Evolutionary conservation across 805 yeast species (phyloP).

Genomic region (Suhomyces faveliae): DNA sequence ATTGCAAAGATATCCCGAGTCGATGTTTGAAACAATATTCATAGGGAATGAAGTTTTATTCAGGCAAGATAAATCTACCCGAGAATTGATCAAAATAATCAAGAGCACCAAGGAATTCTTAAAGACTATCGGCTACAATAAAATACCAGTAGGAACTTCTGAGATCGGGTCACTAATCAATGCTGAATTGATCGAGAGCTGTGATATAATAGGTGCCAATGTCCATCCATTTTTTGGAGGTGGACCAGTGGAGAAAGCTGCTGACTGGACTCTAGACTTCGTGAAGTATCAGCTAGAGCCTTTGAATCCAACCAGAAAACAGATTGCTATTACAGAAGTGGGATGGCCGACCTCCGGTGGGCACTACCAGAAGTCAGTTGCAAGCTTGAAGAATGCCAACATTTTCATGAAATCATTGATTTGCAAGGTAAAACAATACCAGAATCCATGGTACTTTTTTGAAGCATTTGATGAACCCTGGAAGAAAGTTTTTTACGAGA

Average conservation of each 20-base stretch:
- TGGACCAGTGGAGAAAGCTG: constrained; percentile 42
- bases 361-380: constrained; percentile 40
- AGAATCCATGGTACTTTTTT: constrained; percentile 55
- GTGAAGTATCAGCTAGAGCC: constrained; percentile 45
- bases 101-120: constrained; percentile 39
- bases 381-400: constrained; percentile 46
- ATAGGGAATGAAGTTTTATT: constrained; percentile 65
- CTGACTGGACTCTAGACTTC: constrained; percentile 53
- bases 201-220: constrained; percentile 63
- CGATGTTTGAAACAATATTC: constrained; percentile 48
- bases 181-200: constrained; percentile 34
- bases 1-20: constrained; percentile 41
- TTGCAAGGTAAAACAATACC: constrained; percentile 39
- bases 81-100: constrained; percentile 42
- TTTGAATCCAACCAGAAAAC: constrained; percentile 22
- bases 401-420: constrained; percentile 51
- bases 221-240: constrained; percentile 72
- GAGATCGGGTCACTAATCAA: constrained; percentile 54
- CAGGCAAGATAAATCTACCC: constrained; percentile 45
- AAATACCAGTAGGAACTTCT: constrained; percentile 59
- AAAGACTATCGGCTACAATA: constrained; percentile 25
- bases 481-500: constrained; percentile 54
- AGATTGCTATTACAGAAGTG: constrained; percentile 54
- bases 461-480: constrained; percentile 77
- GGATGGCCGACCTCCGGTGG: constrained; percentile 78